These are phyloP conservation scores for Trichoderma hamatum DNA, from an alignment of 2,329 filamentous ascomycete species.

Conservation along the genomic window DNA sequence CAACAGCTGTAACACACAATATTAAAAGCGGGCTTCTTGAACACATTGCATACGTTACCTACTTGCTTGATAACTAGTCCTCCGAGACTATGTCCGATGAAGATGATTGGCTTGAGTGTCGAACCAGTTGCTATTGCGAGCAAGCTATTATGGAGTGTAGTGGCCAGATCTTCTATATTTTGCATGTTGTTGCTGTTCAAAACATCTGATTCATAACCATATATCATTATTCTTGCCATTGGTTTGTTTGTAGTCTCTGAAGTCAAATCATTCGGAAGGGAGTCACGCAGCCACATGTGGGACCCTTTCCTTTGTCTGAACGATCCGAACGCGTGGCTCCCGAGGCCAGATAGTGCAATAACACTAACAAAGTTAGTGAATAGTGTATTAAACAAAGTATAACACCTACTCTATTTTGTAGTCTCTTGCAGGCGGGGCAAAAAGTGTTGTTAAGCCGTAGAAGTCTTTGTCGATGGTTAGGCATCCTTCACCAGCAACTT, in stretches of 20 bases:
- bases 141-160: not conserved
- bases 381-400: not conserved
- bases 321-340: conserved; percentile 38
- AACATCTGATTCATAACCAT: conserved; percentile 35
- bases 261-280: conserved; percentile 33
- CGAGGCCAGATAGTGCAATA: conserved; percentile 31
- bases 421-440: not conserved
- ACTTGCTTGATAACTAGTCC: conserved; percentile 28
- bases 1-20: not conserved
- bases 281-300: conserved; percentile 39
- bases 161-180: conserved; percentile 21
- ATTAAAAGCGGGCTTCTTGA: not conserved
- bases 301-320: conserved; percentile 35
- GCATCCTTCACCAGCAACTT: not conserved
- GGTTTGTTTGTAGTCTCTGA: not conserved
- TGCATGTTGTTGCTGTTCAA: conserved; percentile 30
- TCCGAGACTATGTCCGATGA: conserved; percentile 20
- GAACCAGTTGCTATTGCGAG: not conserved
- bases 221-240: conserved; percentile 34
- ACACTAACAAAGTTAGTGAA: conserved; percentile 16
- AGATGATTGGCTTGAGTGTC: conserved; percentile 23
- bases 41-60: not conserved
- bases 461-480: conserved; percentile 15
- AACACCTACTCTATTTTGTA: conserved; percentile 23
- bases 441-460: conserved; percentile 24